A percentile compares a stretch with the other conserved stretches of the same genome.
Evolutionary conservation across 371 early-diverging fungal genomes (phyloP).

Genomic region (Mucor plumbeus): DNA sequence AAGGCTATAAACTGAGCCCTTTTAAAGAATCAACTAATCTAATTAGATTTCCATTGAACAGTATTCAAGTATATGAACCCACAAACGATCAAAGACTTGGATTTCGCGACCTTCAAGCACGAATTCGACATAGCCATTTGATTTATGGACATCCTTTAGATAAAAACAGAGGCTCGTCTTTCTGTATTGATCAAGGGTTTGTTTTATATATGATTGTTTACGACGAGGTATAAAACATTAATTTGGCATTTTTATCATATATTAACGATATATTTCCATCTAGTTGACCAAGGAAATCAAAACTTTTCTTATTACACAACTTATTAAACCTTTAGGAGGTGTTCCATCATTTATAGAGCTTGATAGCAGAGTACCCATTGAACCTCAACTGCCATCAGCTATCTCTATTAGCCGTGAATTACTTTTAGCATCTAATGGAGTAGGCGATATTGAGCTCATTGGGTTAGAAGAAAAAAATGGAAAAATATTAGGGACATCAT

Average conservation of each 20-base stretch:
- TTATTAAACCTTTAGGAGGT: constrained; percentile 32
- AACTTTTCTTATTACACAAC: constrained; percentile 20
- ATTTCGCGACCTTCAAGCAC: constrained; percentile 69
- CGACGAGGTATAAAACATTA: constrained; percentile 43
- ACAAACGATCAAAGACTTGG: constrained; percentile 31
- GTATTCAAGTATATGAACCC: constrained; percentile 15
- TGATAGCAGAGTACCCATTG: constrained; percentile 27
- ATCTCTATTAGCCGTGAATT: constrained; percentile 32
- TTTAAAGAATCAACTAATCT: constrained; percentile 48
- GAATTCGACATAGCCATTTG: constrained; percentile 74
- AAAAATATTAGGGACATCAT: constrained; percentile 15
- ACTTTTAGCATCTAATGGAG: constrained; percentile 40
- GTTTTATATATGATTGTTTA: constrained; percentile 43
- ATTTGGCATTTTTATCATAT: neutral
- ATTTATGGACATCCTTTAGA: constrained; percentile 47
- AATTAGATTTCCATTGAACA: constrained; percentile 33
- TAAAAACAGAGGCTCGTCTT: constrained; percentile 33
- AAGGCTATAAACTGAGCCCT: constrained; percentile 69
- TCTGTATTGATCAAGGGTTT: constrained; percentile 52
- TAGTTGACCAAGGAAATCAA: constrained; percentile 16
- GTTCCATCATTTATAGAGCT: constrained; percentile 43
- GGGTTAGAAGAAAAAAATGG: constrained; percentile 23
- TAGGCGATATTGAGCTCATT: constrained; percentile 45
- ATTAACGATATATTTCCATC: neutral
- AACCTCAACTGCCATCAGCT: constrained; percentile 43